Evolutionary conservation across 1,284 basidiomycete genomes (phyloP).

Genomic region (Marasmius sp.): DNA sequence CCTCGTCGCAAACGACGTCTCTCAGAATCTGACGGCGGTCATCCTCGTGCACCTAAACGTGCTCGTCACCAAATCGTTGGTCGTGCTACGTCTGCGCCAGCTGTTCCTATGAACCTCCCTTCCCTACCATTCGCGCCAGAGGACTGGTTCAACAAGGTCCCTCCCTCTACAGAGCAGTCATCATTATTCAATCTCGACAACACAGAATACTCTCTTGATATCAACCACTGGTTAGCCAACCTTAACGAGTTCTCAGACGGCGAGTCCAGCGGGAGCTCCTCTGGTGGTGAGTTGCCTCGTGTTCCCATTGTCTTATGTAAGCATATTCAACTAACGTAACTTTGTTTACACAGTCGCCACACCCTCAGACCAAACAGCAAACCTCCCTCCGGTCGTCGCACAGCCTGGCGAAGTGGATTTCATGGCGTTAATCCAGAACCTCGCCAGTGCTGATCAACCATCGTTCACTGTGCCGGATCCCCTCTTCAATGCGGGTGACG

Average conservation of each 20-base stretch:
- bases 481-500: too few species aligned
- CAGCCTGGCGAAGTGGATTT: too few species aligned
- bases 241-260: neutral
- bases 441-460: too few species aligned
- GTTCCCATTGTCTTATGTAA: neutral
- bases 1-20: too few species aligned
- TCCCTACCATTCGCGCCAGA: neutral
- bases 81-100: neutral
- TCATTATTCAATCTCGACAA: neutral
- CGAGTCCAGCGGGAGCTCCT: neutral
- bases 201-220: neutral
- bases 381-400: too few species aligned
- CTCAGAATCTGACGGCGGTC: too few species aligned
- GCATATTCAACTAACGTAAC: neutral
- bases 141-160: neutral
- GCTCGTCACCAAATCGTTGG: too few species aligned
- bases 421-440: too few species aligned
- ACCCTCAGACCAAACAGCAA: too few species aligned
- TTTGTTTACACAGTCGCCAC: neutral
- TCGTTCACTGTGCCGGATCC: too few species aligned
- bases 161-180: neutral
- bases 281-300: neutral
- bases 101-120: neutral
- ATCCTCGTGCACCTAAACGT: too few species aligned
- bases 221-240: neutral